Evolutionary conservation across 2,329 filamentous ascomycete genomes (phyloP).

Genomic region (Ophiostoma himal-ulmi): DNA sequence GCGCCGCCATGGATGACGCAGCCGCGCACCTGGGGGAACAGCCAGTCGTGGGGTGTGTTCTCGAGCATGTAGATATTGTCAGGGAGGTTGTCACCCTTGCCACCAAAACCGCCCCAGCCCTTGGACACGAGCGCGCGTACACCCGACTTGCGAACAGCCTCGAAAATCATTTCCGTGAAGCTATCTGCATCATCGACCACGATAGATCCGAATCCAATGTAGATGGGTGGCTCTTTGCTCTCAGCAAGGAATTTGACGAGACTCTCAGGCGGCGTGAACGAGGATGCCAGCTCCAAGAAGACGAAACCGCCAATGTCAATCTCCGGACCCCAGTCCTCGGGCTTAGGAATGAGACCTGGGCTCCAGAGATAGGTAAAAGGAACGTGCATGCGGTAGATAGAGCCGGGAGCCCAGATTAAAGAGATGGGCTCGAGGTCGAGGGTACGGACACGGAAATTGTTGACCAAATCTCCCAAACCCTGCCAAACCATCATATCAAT

Average conservation of each 20-base stretch:
- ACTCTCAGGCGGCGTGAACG: conserved; percentile 52
- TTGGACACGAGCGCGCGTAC: conserved; percentile 68
- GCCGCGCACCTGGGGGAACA: conserved; percentile 61
- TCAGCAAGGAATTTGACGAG: conserved; percentile 51
- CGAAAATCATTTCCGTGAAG: conserved; percentile 66
- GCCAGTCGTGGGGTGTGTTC: conserved; percentile 71
- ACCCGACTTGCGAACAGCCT: conserved; percentile 59
- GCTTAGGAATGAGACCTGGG: conserved; percentile 60
- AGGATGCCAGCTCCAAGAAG: conserved; percentile 63
- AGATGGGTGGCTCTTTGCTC: conserved; percentile 57
- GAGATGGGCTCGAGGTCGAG: conserved; percentile 67
- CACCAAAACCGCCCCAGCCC: conserved; percentile 68
- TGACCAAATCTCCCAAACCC: conserved; percentile 73
- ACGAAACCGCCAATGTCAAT: conserved; percentile 74
- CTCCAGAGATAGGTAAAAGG: conserved; percentile 72
- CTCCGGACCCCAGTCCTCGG: conserved; percentile 60
- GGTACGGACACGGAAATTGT: conserved; percentile 64
- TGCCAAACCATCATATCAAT: conserved; percentile 91
- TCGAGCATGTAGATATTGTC: conserved; percentile 66
- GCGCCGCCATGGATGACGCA: conserved; percentile 74
- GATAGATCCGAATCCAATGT: conserved; percentile 72
- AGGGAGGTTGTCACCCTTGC: conserved; percentile 43
- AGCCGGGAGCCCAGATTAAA: conserved; percentile 69
- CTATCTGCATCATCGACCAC: conserved; percentile 65
- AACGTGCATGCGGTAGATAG: conserved; percentile 66